A percentile compares a stretch with the other conserved stretches of the same genome.
These are phyloP conservation scores for Coemansia sp. DNA, from an alignment of 192 early-diverging fungal genomes.

Conservation along the genomic window DNA sequence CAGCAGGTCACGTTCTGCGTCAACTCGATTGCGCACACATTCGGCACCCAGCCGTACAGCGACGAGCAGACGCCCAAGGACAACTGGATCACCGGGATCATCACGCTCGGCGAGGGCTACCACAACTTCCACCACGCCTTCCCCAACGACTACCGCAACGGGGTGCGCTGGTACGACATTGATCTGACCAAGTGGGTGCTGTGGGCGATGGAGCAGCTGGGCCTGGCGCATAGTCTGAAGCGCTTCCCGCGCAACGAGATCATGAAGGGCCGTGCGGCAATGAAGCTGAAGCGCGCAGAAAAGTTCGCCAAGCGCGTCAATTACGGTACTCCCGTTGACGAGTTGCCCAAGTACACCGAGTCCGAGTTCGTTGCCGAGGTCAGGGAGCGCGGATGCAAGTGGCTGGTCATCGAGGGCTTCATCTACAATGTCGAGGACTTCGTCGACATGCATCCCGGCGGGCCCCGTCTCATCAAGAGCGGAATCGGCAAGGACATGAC, in stretches of 20 bases:
- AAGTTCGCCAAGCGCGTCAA: conserved; percentile 64
- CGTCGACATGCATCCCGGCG: conserved; percentile 87
- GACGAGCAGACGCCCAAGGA: conserved; percentile 83
- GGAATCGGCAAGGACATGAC: conserved; percentile 85
- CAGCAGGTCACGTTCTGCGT: conserved; percentile 87
- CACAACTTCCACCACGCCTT: conserved; percentile 89
- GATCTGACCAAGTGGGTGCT: conserved; percentile 86
- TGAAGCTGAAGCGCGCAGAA: conserved; percentile 80
- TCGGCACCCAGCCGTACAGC: conserved; percentile 76
- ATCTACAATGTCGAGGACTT: conserved; percentile 81
- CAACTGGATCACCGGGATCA: conserved; percentile 76
- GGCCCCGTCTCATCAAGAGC: conserved; percentile 64
- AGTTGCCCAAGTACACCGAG: conserved; percentile 68
- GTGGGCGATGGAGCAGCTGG: conserved; percentile 53
- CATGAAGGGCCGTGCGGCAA: conserved; percentile 66
- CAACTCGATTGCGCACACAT: conserved; percentile 77
- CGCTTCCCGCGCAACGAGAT: conserved; percentile 79
- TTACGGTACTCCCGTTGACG: conserved; percentile 70
- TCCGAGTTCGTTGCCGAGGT: conserved; percentile 66
- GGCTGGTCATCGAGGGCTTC: conserved; percentile 80
- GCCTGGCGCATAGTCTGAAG: conserved; percentile 66
- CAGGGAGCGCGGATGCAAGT: conserved; percentile 64
- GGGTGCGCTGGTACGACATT: conserved; percentile 70
- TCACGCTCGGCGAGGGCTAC: conserved; percentile 80
- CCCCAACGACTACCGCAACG: conserved; percentile 85